Evolutionary conservation across 2,329 filamentous ascomycete genomes (phyloP).

Genomic region (Arthrobotrys musiformis): DNA sequence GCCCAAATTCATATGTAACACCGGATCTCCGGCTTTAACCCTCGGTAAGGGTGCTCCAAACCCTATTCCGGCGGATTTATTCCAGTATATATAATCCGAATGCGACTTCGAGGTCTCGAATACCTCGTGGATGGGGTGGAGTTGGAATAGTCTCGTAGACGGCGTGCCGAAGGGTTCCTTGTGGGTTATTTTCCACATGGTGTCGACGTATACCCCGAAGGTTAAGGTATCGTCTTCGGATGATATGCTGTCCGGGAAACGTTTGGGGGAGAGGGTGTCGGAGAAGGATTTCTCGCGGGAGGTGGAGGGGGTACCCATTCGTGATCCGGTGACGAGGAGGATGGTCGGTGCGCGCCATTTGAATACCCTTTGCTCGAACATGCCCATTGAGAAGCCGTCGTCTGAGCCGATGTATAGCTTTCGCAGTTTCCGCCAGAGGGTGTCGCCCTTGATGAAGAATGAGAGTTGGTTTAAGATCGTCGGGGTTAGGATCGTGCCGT

Average conservation of each 20-base stretch:
- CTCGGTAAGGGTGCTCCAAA: slow-evolving; percentile 73
- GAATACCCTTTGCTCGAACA: slow-evolving; percentile 78
- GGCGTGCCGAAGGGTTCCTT: slow-evolving; percentile 75
- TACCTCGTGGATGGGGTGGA: slow-evolving; percentile 77
- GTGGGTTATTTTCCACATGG: slow-evolving; percentile 76
- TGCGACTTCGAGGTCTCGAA: slow-evolving; percentile 74
- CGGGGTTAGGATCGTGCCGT: slow-evolving; percentile 73
- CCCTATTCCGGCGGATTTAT: slow-evolving; percentile 72
- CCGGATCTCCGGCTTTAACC: slow-evolving; percentile 61
- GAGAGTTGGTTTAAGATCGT: slow-evolving; percentile 76
- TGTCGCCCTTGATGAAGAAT: slow-evolving; percentile 74
- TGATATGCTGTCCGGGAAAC: slow-evolving; percentile 65
- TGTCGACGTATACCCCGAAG: slow-evolving; percentile 74
- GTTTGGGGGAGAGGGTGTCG: slow-evolving; percentile 72
- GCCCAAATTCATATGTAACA: slow-evolving; percentile 65
- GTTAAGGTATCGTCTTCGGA: slow-evolving; percentile 66
- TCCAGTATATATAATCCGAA: slow-evolving; percentile 75
- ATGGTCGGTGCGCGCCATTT: slow-evolving; percentile 81
- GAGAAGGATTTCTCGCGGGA: slow-evolving; percentile 70
- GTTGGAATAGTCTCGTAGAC: slow-evolving; percentile 75
- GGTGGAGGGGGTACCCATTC: slow-evolving; percentile 67
- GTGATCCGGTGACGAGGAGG: slow-evolving; percentile 74
- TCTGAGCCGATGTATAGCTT: slow-evolving; percentile 76
- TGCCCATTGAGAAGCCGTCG: slow-evolving; percentile 80
- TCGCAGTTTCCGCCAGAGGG: slow-evolving; percentile 74